Base-by-base conservation (phyloP, 2,329 filamentous ascomycete genomes). In the Fusarium marasasianum region DNA sequence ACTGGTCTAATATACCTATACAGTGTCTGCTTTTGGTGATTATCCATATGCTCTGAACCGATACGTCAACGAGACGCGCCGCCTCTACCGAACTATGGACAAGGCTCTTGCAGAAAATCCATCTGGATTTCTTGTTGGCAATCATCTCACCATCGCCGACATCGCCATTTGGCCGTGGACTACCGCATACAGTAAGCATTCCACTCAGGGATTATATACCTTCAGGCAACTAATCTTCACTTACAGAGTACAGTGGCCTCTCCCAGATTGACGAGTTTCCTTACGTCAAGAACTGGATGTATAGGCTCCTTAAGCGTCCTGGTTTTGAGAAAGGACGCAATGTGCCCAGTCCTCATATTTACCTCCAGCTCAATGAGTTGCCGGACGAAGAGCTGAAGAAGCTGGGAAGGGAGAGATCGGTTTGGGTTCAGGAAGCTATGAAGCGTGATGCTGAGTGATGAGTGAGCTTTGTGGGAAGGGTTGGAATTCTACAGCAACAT, bases 121-220 rank as follows among this genome's bases (percentile, higher is more conserved):
- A 14, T 88, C 86, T 1, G 88, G 88, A 11, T 92, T 86, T 78
- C 82, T 92, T 17, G 90, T 92, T 43, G 93, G 93, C 33, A 89
- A 93, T 79, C 89, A 89, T 70, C 84, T 88, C 71, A 94, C 92
- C 44, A 90, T 93, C 74, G 94, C 93, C 2, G 94, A 97, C 81
- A 93, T 97, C 68, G 86, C 93, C 37, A 89, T 90, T 81, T 95
- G 92, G 89, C 93, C 93, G 29, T 96, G 94, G 94, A 87, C 95
- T 11, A 86, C 90, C 9, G 58, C 81, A 13, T 81, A 84, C 38
- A 80, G 87, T 89, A 81, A 69, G 81, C 72, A 38, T n/a, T 35
- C 26, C 35, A 29, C 26, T 41, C 29, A 24, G 11, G 43, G 13
- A 31, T 20, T 31, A 11, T n/a, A 17, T 7, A 11, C 12, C 13